Base-by-base conservation (phyloP, 768 basidiomycete species). In the Tremella yokohamensis region DNA sequence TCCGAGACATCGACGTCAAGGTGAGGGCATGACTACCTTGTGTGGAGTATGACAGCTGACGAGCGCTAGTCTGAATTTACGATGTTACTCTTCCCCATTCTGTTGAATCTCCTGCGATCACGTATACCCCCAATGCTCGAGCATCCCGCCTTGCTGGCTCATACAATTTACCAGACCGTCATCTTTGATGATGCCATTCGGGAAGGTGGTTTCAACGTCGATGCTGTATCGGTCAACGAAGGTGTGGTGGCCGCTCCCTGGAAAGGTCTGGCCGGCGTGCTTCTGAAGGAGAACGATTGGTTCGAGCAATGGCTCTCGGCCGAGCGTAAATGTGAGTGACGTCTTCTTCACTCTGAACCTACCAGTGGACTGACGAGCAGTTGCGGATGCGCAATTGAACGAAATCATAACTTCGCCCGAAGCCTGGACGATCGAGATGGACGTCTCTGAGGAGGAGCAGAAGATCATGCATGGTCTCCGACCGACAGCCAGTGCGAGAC, bases 121-220 rank as follows among this genome's bases (percentile, higher is more conserved):
- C 86, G 88, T 0, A 79, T 92, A 37, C 88, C 91, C 0, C 73
- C 82, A 18, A 77, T 98, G 11, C 78, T 98, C 3, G 78, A 83
- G 1, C 84, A 86, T 63, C 89, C 96, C 0, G 84, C 91, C 0
- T 78, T 98, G 19, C 80, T 99, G 7, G 96, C 96, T 1, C 94
- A 99, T 70, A 97, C 92, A 0, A 87, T 98, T 49, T 94, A 94
- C 73, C 90, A 98, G 74, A 84, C 92, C 0, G 79, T 98, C 2
- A 76, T 85, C 0, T 99, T 98, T 64, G 96, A 99, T 76, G 83
- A 85, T 24, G 81, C 85, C 19, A 70, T 97, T 38, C 77, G 80
- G 16, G 87, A 88, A 62, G 84, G 85, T 72, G 89, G 87, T 0
- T 96, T 90, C 69, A 78, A 77, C 25, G 76, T 87, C 12, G 73